Base-by-base conservation (phyloP, 495 filamentous ascomycete genomes). In the Hypoxylon crocopeplum region DNA sequence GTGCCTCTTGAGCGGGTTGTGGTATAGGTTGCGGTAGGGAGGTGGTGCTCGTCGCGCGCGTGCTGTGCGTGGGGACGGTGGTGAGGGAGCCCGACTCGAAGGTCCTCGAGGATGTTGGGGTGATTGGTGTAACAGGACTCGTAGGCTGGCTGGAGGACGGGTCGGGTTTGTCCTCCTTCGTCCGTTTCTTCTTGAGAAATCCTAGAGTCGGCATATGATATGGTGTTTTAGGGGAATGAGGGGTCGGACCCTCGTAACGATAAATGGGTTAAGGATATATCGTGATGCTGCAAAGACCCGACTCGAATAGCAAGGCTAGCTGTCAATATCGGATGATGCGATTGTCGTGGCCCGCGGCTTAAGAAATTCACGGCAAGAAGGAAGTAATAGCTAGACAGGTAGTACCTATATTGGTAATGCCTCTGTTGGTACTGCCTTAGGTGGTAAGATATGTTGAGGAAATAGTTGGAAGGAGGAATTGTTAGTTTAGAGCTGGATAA, bases 131-230 rank as follows among this genome's bases (percentile, higher is more conserved):
- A 62, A 82, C 77, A 50, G 86, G 81, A 67, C 87, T 87, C 62
- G 81, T 83, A 66, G 82, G 82, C 67, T 86, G 73, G 73, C 84
- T 77, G 73, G 80, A 48, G 79, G 84, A 67, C 69, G 82, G 77
- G 79, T 79, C 69, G 71, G 82, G 66, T 71, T 84, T 77, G 71
- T 82, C 67, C 79, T 86, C 73, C 86, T 91, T 96, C 78, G 93
- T 95, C 83, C 91, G 86, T 82, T 95, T 92, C 86, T 96, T 97
- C 84, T 97, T 98, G 69, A 98, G 84, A 69, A 97, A 88, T 60
- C 91, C 89, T 76, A 91, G 80, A 66, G 75, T 82, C 79, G 87
- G 88, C 88, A 92, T 92, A 72, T 64, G 68, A 65, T 67, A 69
- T 62, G 49, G 33, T 58, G 55, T 68, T 22, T n/a, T 58, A 52